Base-by-base conservation (phyloP, 768 basidiomycete species). In the Trametes elegans region DNA sequence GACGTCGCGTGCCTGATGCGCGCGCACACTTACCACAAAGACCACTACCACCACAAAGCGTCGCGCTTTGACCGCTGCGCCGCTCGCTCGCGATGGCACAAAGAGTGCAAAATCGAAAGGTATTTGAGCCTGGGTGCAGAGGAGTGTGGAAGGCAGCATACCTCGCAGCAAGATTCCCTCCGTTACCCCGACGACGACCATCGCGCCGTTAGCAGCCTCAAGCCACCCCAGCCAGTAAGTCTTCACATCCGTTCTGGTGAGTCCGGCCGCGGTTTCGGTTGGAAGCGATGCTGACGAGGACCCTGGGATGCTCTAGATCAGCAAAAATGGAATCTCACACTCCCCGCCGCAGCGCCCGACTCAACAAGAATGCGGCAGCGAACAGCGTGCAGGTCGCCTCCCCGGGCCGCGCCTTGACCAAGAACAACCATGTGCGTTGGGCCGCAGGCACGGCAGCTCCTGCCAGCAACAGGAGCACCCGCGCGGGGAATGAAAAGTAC, bases 101-200 rank as follows among this genome's bases (percentile, higher is more conserved):
- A 57, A 57, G 55, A 38, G 21, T n/a, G 27, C 31, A 26, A n/a
- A 9, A 28, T 7, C 27, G 16, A 57, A 57, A 45, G 29, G 55
- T 57, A 57, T 57, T 46, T 57, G 26, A 57, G 49, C 26, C 19
- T 19, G 39, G 23, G 28, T 8, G 3, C 19, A 35, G 44, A 32
- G 23, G 42, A 55, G 7, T n/a, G 16, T 18, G 21, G 21, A 26
- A 26, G 21, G 7, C 24, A 38, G 21, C 55, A 46, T 41, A 51
- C 49, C 55, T 40, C 28, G 32, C 50, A 13, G n/a, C 39, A 41
- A 9, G 29, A 46, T 23, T 5, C 29, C 29, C 43, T 14, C 49
- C 31, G 40, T 42, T 34, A 29, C 6, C 29, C 18, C n/a, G n/a
- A n/a, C n/a, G n/a, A n/a, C n/a, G n/a, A n/a, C n/a, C n/a, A n/a